Base-by-base conservation (phyloP, 805 yeast species). In the Nadsonia fulvescens region DNA sequence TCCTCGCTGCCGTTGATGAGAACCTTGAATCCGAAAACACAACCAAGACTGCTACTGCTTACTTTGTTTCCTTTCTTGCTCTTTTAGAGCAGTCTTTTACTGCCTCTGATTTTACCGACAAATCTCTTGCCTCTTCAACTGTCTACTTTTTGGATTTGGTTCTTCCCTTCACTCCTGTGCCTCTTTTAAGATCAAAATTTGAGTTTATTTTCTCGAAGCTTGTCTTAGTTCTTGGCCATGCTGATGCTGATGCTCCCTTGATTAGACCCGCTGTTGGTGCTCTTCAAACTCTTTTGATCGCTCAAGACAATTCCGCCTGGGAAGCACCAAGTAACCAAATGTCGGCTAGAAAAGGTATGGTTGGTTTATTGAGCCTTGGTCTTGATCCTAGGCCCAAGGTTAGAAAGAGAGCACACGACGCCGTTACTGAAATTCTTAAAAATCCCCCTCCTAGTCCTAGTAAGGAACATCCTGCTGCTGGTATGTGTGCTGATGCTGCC, bases 381-480 rank as follows among this genome's bases (percentile, higher is more conserved):
- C 53, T 78, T 22, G 95, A 89, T 49, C 74, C 76, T 23, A 67
- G 96, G 45, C 98, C 98, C 18, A 89, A 89, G 42, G 92, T 89
- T 8, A 69, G 98, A 48, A 79, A 76, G 63, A 73, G 95, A 56
- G 93, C 96, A 2, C 75, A 72, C 41, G 98, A 89, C 31, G 77
- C 95, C 2, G 61, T 89, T n/a, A 53, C 61, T 25, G 61, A 57
- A 3, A 55, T 89, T 15, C 54, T 89, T 33, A 37, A 53, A 2
- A 63, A 63, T 34, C 73, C 77, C 3, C 69, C 71, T 6, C 91
- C 93, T 7, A 76, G 82, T 7, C 86, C 92, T 6, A 60, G 71
- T 8, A 61, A 71, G 4, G 73, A 67, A 20, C 95, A 86, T 45
- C 73, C 78, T 20, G 92, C 79, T 5, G 59, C 82, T n/a, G 46